These are phyloP conservation scores for Groenewaldozyma auringiensis DNA, from an alignment of 1,139 yeast species.

Conservation along the genomic window DNA sequence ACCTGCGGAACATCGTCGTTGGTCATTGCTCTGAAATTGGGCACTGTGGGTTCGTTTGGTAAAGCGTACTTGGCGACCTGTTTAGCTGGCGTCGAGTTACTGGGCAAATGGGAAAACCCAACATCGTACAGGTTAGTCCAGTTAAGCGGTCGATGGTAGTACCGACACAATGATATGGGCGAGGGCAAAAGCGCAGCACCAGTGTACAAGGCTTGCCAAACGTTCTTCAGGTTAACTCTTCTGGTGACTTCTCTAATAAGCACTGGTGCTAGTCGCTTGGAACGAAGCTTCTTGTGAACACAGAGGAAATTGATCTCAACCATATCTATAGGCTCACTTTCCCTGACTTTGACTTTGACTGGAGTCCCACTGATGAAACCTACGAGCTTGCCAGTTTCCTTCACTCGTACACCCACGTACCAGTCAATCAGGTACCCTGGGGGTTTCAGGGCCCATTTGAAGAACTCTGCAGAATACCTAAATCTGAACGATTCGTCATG, in stretches of 20 bases:
- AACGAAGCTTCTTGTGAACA: slow-evolving; percentile 85
- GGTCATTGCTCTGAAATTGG: slow-evolving; percentile 60
- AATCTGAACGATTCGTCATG: slow-evolving; percentile 87
- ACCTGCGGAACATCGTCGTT: slow-evolving; percentile 59
- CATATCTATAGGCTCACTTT: slow-evolving; percentile 44
- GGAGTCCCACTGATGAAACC: slow-evolving; percentile 95
- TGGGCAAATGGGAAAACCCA: slow-evolving; percentile 73
- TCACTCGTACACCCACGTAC: slow-evolving; percentile 91
- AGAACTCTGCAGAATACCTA: slow-evolving; percentile 74
- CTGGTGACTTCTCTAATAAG: slow-evolving; percentile 91
- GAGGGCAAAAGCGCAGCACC: slow-evolving; percentile 89
- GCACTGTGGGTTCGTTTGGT: slow-evolving; percentile 47
- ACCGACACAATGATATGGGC: slow-evolving; percentile 85
- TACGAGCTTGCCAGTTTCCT: slow-evolving; percentile 63
- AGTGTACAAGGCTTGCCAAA: slow-evolving; percentile 96
- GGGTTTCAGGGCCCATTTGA: slow-evolving; percentile 89
- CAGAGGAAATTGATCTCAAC: slow-evolving; percentile 93
- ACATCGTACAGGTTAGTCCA: slow-evolving; percentile 88
- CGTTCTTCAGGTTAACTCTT: slow-evolving; percentile 71
- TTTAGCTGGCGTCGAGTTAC: slow-evolving; percentile 63
- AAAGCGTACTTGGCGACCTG: slow-evolving; percentile 77
- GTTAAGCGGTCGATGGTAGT: slow-evolving; percentile 88
- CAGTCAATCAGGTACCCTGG: slow-evolving; percentile 90
- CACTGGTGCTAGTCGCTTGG: slow-evolving; percentile 92
- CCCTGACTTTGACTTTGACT: slow-evolving; percentile 55